Percentiles rank a stretch among this genome's conserved stretches.
Evolutionary conservation across 2,329 filamentous ascomycete species (phyloP).

Genomic region (Endoconidiophora polonica): DNA sequence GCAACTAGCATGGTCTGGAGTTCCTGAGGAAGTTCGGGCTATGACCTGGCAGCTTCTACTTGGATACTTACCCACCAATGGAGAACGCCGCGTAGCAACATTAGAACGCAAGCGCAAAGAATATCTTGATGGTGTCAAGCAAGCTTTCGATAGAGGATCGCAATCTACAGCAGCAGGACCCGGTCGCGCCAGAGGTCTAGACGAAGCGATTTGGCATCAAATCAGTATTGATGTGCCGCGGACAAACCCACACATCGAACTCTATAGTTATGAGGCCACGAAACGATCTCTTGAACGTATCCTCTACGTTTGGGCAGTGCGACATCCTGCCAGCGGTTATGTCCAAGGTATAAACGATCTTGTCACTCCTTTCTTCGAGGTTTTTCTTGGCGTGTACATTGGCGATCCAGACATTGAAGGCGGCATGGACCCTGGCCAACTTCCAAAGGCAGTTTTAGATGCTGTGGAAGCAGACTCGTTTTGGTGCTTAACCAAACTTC

Average conservation of each 20-base stretch:
- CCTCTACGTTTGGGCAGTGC: conserved; percentile 91
- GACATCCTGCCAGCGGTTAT: conserved; percentile 92
- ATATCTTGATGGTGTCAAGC: conserved; percentile 79
- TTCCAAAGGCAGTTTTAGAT: conserved; percentile 79
- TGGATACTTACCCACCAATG: conserved; percentile 92
- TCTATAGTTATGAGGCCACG: conserved; percentile 92
- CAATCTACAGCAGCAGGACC: conserved; percentile 13
- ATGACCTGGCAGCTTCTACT: conserved; percentile 98
- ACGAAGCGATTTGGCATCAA: conserved; percentile 98
- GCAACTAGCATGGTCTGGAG: conserved; percentile 78
- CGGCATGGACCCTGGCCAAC: conserved; percentile 91
- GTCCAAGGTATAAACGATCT: conserved; percentile 98
- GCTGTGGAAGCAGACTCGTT: conserved; percentile 96
- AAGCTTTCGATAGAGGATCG: conserved; percentile 48
- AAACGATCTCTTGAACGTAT: conserved; percentile 89
- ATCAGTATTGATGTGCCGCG: conserved; percentile 96
- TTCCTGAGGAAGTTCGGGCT: conserved; percentile 85
- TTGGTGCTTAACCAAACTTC: conserved; percentile 92
- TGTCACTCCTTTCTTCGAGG: conserved; percentile 95
- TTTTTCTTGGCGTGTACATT: conserved; percentile 87
- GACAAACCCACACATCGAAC: conserved; percentile 86
- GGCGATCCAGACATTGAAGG: conserved; percentile 83
- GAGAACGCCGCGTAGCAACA: conserved; percentile 75
- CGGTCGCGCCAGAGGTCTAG: conserved; percentile 47
- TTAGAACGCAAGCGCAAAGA: conserved; percentile 91